Evolutionary conservation across 2,329 filamentous ascomycete species (phyloP).

Genomic region (Xylaria digitata): DNA sequence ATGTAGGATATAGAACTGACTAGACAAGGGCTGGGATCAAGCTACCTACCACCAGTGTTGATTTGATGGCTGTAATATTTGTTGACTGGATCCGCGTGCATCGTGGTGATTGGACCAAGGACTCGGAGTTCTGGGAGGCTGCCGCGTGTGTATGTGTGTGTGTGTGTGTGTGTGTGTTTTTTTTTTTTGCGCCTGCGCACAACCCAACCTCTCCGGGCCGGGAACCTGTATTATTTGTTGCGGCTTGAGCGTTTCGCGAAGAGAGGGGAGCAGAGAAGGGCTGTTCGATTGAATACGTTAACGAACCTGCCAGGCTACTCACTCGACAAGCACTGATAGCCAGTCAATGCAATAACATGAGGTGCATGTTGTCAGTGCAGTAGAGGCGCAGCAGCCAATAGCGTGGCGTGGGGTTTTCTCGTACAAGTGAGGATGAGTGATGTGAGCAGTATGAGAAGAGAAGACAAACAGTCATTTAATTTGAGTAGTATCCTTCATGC

Average conservation of each 20-base stretch:
- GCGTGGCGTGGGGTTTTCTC: conserved; percentile 24
- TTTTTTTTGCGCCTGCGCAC: conserved; percentile 19
- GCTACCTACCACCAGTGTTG: conserved; percentile 10
- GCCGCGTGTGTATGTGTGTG: conserved; percentile 27
- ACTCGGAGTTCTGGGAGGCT: conserved; percentile 28
- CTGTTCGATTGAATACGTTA: conserved; percentile 16
- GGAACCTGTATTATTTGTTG: conserved; percentile 23
- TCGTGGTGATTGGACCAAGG: conserved; percentile 29
- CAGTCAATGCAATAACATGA: conserved; percentile 30
- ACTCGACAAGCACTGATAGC: conserved; percentile 10
- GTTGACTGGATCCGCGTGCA: conserved; percentile 39
- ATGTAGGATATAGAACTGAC: background rate
- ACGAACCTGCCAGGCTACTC: conserved; percentile 16
- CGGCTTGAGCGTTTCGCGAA: conserved; percentile 34
- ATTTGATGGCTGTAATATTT: conserved; percentile 23
- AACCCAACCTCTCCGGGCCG: conserved; percentile 21
- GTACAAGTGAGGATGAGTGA: conserved; percentile 12
- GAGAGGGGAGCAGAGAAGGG: background rate
- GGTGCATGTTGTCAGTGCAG: conserved; percentile 32
- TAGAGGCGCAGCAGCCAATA: conserved; percentile 28
- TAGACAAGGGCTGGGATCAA: conserved; percentile 10
- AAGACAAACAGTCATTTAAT: conserved; percentile 15
- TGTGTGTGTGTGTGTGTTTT: too few relatives aligned
- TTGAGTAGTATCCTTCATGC: conserved; percentile 19
- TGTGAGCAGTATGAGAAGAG: conserved; percentile 6